A percentile compares a stretch with the other conserved stretches of the same genome.
Conservation (phyloP, 108 stramenopile species). For the Conticribra weissflogii region DNA sequence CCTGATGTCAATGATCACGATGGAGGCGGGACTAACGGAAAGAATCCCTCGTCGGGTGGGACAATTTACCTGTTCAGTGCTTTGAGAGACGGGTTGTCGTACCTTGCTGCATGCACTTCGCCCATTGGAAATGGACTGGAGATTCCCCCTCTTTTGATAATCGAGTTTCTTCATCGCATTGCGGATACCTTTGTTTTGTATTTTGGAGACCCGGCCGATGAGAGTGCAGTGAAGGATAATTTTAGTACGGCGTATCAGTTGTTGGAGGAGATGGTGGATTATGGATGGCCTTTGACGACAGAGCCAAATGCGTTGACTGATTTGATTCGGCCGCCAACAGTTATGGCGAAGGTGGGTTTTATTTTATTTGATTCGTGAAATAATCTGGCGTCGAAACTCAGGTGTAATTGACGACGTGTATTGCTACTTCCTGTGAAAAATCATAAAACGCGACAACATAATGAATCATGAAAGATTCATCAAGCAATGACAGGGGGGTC, state of each 20-base stretch:
- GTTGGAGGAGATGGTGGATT: constrained; percentile 98
- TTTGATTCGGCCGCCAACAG: constrained; percentile 93
- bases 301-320: constrained; percentile 97
- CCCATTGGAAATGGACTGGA: constrained; percentile 53
- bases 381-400: too few relatives aligned
- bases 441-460: constrained; percentile 16
- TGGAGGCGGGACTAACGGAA: constrained; percentile 17
- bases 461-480: constrained; percentile 43
- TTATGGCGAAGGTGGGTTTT: constrained; percentile 75
- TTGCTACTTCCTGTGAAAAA: constrained; percentile 5
- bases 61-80: constrained; percentile 68
- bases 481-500: constrained; percentile 62
- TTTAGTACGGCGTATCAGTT: constrained; percentile 97
- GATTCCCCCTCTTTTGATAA: constrained; percentile 88
- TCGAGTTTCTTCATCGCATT: constrained; percentile 96
- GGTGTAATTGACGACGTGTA: too few relatives aligned
- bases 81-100: constrained; percentile 88
- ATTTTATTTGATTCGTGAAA: neutral
- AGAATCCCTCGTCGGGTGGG: constrained; percentile 25
- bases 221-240: constrained; percentile 95
- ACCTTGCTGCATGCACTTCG: constrained; percentile 85
- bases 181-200: constrained; percentile 95
- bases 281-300: constrained; percentile 97
- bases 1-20: constrained; percentile 58
- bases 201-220: constrained; percentile 93